Evolutionary conservation across 1,139 yeast genomes (phyloP).

Genomic region (Yamadazyma kanchanaburiensis): DNA sequence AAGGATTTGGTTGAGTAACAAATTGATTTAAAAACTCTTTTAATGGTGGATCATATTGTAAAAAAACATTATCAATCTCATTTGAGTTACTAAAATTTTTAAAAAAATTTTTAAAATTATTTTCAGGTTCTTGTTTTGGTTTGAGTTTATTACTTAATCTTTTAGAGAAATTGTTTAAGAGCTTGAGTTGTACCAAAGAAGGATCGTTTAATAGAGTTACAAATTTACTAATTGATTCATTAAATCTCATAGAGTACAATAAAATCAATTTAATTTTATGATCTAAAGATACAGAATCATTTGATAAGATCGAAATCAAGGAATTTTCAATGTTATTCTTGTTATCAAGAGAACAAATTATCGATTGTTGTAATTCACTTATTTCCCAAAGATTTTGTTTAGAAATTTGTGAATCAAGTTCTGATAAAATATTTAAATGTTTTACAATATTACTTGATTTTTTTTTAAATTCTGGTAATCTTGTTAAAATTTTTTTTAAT

Average conservation of each 20-base stretch:
- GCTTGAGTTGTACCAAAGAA: conserved; percentile 29
- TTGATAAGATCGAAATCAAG: conserved; percentile 25
- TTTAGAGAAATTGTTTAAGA: conserved; percentile 28
- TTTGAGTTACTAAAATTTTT: conserved; percentile 21
- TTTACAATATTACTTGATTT: conserved; percentile 87
- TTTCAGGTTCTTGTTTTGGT: conserved; percentile 14
- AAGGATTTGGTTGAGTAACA: conserved; percentile 12
- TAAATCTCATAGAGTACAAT: conserved; percentile 68
- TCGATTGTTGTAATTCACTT: conserved; percentile 85
- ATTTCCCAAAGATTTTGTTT: conserved; percentile 70
- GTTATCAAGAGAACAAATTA: conserved; percentile 58
- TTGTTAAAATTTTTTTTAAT: conserved; percentile 85
- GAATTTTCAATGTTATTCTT: conserved; percentile 26
- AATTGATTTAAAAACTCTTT: conserved; percentile 36
- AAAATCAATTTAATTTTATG: conserved; percentile 54
- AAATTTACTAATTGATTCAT: conserved; percentile 23
- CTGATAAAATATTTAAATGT: conserved; percentile 87
- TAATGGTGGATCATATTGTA: conserved; percentile 75
- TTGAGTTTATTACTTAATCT: conserved; percentile 9
- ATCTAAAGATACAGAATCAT: conserved; percentile 21
- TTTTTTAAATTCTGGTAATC: conserved; percentile 89
- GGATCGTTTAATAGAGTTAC: conserved; percentile 30
- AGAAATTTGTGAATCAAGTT: conserved; percentile 69
- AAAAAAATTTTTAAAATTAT: conserved; percentile 24
- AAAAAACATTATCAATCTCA: conserved; percentile 47